Evolutionary conservation across 1,284 basidiomycete species (phyloP), one percentile per base, ranked within the genome.

Genomic region (Fomitopsis palustris): DNA sequence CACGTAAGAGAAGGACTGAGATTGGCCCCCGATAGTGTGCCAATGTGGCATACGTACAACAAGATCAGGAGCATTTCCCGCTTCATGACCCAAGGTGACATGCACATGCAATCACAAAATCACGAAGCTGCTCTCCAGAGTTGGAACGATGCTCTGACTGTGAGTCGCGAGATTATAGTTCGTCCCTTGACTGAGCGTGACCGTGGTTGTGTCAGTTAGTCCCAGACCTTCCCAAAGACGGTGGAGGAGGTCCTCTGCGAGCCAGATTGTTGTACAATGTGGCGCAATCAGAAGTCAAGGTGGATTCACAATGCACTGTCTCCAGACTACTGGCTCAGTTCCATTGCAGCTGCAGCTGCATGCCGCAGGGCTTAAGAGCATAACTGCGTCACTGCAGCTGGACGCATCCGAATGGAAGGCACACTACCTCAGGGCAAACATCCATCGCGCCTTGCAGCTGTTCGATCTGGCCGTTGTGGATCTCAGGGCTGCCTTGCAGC

Each of bases 11-110:
- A 51, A 8, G 55, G 45, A 2, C 38, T 65, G 35, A 58, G 54
- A n/a, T 39, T 62, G 5, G 64, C 65, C 29, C 64, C 65, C 4
- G 64, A 67, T 25, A 62, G 58, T 41, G n/a, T 16, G 12, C 21
- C 45, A 23, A 38, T 41, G 53, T 57, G 33, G 53, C 31, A n/a
- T 6, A 45, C 64, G 12, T 53, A 58, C 2, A 23, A 27, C 10
- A 59, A 62, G 9, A 42, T 63, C 29, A 59, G 57, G n/a, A 41
- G 35, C 3, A 43, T 64, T 8, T 23, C 14, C 10, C 41, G 51
- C 10, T 35, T 58, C 16, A 59, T 60, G 27, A 53, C 59, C 7
- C 39, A 52, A 4, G 65, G 65, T 17, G 58, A 59, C 17, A 17
- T 39, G 5, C 29, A 38, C 10, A 61, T 59, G 49, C 21, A 31